Percentiles rank a stretch among this genome's conserved stretches.
phyloP scores from a whole-genome alignment of 805 yeast species.

The Scheffersomyces coipomensis region DNA sequence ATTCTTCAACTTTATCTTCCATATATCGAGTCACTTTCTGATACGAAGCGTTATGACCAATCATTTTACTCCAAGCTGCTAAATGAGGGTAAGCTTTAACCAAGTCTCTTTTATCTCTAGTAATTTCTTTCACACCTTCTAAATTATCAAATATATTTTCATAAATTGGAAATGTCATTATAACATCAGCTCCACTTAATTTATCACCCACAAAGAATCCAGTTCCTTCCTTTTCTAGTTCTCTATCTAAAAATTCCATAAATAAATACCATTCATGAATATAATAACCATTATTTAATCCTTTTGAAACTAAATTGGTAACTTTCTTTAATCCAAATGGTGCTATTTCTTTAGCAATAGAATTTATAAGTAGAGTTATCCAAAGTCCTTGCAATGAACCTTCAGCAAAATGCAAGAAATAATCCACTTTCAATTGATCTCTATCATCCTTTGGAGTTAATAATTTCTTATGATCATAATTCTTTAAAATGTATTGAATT shows the following conservation, averaged over 20 bases:
- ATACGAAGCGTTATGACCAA: constrained; percentile 32
- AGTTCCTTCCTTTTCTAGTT: constrained; percentile 21
- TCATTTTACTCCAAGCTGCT: constrained; percentile 35
- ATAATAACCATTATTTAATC: constrained; percentile 49
- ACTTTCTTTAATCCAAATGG: constrained; percentile 50
- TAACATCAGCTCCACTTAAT: constrained; percentile 38
- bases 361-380: constrained; percentile 35
- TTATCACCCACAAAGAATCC: constrained; percentile 37
- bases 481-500: constrained; percentile 32
- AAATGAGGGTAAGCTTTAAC: constrained; percentile 31
- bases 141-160: constrained; percentile 37
- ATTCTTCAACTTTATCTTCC: constrained; percentile 26
- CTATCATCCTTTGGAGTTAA: constrained; percentile 28
- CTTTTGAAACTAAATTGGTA: constrained; percentile 41
- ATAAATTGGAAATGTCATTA: constrained; percentile 34
- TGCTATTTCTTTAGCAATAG: constrained; percentile 38
- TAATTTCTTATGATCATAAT: constrained; percentile 30
- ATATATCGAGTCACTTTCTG: constrained; percentile 26
- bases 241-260: constrained; percentile 27
- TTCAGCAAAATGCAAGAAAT: constrained; percentile 57
- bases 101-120: constrained; percentile 31
- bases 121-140: constrained; percentile 29
- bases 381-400: constrained; percentile 57
- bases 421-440: constrained; percentile 47
- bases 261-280: constrained; percentile 42